Conservation (phyloP, 441 rosid species). For the Gossypium armourianum region DNA sequence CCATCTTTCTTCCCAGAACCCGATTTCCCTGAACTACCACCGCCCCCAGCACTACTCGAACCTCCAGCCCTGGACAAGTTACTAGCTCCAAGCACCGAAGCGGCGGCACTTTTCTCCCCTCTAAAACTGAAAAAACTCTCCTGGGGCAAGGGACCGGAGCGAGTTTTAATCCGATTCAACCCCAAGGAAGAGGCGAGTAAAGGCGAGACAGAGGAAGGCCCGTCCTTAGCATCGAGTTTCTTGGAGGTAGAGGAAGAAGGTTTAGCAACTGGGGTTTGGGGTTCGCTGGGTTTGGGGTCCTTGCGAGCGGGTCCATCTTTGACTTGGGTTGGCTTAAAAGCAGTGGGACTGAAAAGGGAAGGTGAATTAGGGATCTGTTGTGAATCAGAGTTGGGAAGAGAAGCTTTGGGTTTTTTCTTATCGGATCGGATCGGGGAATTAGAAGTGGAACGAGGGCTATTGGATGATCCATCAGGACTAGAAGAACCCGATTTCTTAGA, state of each 20-base stretch:
- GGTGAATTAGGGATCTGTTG: conserved; percentile 20
- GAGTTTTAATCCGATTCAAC: conserved; percentile 75
- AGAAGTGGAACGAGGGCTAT: conserved; percentile 84
- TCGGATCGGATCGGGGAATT: conserved; percentile 83
- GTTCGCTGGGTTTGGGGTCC: conserved; percentile 32
- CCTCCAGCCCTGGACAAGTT: conserved; percentile 53
- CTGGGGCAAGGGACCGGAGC: conserved; percentile 88
- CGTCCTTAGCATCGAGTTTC: conserved; percentile 34
- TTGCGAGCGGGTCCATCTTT: conserved; percentile 53
- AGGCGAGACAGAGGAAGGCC: conserved; percentile 57
- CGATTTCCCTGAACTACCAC: conserved; percentile 26
- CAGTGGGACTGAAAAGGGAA: conserved; percentile 19
- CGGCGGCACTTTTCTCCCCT: conserved; percentile 44
- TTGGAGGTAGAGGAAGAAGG: conserved; percentile 25
- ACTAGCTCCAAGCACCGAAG: conserved; percentile 43
- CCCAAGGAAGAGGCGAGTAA: conserved; percentile 83
- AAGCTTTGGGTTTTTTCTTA: conserved; percentile 63
- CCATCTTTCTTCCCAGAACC: conserved; percentile 41
- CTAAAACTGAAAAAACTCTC: conserved; percentile 66
- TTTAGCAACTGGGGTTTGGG: conserved; percentile 18
- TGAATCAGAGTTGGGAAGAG: conserved; percentile 28
- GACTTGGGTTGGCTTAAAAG: conserved; percentile 40
- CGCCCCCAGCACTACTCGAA: conserved; percentile 17
- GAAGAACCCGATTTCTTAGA: conserved; percentile 81
- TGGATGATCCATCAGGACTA: conserved; percentile 76